A percentile compares a stretch with the other conserved stretches of the same genome.
These are phyloP conservation scores for Pulveroboletus sp. DNA, from an alignment of 768 basidiomycete genomes.

Conservation along the genomic window DNA sequence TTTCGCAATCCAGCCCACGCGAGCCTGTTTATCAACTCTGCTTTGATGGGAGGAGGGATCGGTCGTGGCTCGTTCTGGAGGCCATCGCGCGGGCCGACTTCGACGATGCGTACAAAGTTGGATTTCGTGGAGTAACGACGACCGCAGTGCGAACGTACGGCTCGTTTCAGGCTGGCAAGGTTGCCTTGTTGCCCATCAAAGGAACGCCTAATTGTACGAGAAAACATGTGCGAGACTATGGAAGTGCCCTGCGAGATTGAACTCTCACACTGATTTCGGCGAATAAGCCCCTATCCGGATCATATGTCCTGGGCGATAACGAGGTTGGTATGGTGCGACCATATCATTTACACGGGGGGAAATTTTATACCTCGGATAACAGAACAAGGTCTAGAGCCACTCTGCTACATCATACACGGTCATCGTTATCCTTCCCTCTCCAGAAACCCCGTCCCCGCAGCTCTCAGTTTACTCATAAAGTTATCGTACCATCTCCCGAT, in stretches of 20 bases:
- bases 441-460: slow-evolving; percentile 59
- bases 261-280: background rate
- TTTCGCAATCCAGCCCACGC: slow-evolving; percentile 59
- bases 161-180: background rate
- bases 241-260: background rate
- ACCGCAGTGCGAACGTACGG: background rate
- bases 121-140: slow-evolving; percentile 11
- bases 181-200: background rate
- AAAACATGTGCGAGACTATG: slow-evolving; percentile 8
- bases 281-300: slow-evolving; percentile 1
- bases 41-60: slow-evolving; percentile 70
- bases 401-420: background rate
- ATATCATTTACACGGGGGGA: too few relatives aligned
- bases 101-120: slow-evolving; percentile 55
- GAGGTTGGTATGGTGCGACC: too few relatives aligned
- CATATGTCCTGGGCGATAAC: too few relatives aligned
- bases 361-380: too few relatives aligned
- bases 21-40: slow-evolving; percentile 75
- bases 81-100: slow-evolving; percentile 89
- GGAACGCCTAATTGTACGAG: slow-evolving; percentile 1
- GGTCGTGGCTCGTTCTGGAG: slow-evolving; percentile 82
- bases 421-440: slow-evolving; percentile 33
- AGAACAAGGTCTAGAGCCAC: background rate
- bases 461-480: slow-evolving; percentile 55
- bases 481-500: slow-evolving; percentile 71